phyloP scores from a whole-genome alignment of 2,329 filamentous ascomycete genomes.

The Epichloe elymi region DNA sequence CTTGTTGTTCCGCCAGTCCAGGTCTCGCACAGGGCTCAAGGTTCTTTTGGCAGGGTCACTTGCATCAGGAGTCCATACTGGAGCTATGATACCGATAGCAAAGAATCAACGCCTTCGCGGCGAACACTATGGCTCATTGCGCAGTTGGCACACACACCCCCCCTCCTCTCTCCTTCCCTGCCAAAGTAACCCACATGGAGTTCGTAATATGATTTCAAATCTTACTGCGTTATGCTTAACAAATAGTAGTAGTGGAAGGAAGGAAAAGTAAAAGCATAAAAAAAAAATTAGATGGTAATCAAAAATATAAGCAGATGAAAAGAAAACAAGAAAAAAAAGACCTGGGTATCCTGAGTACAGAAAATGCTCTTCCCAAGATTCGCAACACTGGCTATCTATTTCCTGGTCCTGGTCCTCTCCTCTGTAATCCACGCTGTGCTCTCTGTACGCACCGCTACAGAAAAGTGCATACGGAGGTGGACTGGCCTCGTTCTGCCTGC shows the following conservation, averaged over 20 bases:
- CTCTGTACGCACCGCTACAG: background rate
- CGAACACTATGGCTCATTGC: background rate
- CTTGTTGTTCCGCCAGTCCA: no score
- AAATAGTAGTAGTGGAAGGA: background rate
- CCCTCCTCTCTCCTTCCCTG: background rate
- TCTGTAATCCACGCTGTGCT: background rate
- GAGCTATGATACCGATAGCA: no score
- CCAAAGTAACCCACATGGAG: background rate
- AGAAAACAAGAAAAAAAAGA: background rate
- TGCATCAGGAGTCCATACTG: no score
- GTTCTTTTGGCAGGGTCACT: no score
- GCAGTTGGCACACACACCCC: background rate
- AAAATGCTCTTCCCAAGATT: background rate
- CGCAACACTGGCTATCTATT: background rate
- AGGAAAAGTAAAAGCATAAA: background rate
- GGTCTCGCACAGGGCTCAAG: no score
- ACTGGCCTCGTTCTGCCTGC: background rate
- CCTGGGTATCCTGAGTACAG: conserved; percentile 3
- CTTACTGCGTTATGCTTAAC: background rate
- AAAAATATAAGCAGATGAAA: background rate
- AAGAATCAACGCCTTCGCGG: background rate
- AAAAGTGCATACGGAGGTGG: background rate
- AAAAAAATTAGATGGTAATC: background rate
- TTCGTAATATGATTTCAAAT: background rate
- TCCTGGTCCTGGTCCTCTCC: background rate